These are phyloP conservation scores for Plasmodium cynomolgi DNA, from an alignment of 169 alveolate species.

Conservation along the genomic window DNA sequence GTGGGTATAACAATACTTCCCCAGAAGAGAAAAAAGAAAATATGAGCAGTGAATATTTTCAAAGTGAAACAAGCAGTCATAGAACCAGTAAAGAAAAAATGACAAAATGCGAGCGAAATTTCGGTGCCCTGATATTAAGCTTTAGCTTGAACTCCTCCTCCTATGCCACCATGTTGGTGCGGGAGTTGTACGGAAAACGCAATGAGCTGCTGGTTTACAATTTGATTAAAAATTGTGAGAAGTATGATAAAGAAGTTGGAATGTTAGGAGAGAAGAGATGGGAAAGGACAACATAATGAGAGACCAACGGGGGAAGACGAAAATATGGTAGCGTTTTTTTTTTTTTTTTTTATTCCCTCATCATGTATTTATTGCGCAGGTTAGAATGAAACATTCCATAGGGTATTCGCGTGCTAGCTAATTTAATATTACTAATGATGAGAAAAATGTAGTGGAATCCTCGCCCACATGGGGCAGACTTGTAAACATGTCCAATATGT, in stretches of 20 bases:
- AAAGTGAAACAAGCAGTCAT: slow-evolving; percentile 1
- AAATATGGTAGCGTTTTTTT: neutral
- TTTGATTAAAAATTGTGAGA: slow-evolving; percentile 45
- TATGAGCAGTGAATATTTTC: neutral
- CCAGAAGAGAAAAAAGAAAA: neutral
- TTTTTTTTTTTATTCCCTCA: neutral
- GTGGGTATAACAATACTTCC: neutral
- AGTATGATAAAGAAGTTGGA: slow-evolving; percentile 12
- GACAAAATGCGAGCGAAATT: neutral
- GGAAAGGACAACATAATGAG: neutral
- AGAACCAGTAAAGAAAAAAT: neutral
- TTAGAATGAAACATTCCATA: neutral
- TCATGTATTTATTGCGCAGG: neutral
- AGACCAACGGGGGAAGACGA: neutral
- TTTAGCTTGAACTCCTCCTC: slow-evolving; percentile 67
- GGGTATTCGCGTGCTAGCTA: neutral
- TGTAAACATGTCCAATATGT: neutral
- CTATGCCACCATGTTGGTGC: slow-evolving; percentile 72
- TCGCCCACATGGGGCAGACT: neutral
- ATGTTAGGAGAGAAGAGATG: neutral
- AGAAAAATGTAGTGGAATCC: too few species aligned
- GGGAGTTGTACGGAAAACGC: slow-evolving; percentile 67
- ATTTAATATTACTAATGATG: neutral
- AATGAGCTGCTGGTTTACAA: slow-evolving; percentile 65
- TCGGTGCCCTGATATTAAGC: slow-evolving; percentile 59